Evolutionary conservation across 1,139 yeast species (phyloP).

Genomic region (Blastobotrys niveus): DNA sequence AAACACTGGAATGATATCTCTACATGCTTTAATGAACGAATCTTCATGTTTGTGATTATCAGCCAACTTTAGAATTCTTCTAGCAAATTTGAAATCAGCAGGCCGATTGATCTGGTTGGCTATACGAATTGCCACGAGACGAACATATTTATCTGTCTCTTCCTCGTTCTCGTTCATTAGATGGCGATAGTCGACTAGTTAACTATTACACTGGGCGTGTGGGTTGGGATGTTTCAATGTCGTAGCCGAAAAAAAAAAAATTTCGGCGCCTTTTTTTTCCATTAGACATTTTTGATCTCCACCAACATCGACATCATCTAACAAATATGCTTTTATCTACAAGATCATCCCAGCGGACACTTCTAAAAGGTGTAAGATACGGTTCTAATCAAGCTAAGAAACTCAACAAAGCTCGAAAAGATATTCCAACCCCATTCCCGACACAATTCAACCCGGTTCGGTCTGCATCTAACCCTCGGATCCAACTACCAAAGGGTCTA

Average conservation of each 20-base stretch:
- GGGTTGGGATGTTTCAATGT: conserved; percentile 1
- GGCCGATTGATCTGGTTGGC: conserved; percentile 27
- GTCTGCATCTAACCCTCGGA: conserved; percentile 39
- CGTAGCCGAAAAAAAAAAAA: neutral
- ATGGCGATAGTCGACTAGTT: too few species aligned
- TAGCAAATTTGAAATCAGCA: conserved; percentile 25
- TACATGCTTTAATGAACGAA: conserved; percentile 28
- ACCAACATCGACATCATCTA: neutral
- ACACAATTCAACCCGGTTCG: conserved; percentile 39
- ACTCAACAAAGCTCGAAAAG: conserved; percentile 10
- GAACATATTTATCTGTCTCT: conserved; percentile 16
- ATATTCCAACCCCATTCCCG: conserved; percentile 32
- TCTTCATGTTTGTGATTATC: conserved; percentile 18
- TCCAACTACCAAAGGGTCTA: conserved; percentile 37
- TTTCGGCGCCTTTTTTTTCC: neutral
- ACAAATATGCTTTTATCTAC: neutral
- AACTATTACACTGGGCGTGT: too few species aligned
- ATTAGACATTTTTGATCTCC: neutral
- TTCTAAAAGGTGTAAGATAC: conserved; percentile 1
- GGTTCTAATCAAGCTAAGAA: conserved; percentile 7
- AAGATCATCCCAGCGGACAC: neutral
- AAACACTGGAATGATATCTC: conserved; percentile 29
- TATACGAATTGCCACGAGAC: conserved; percentile 22
- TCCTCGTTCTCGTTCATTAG: too few species aligned
- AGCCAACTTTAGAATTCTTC: conserved; percentile 26